Conservation (phyloP, 257 asterid species). For the Coffea eugenioides region DNA sequence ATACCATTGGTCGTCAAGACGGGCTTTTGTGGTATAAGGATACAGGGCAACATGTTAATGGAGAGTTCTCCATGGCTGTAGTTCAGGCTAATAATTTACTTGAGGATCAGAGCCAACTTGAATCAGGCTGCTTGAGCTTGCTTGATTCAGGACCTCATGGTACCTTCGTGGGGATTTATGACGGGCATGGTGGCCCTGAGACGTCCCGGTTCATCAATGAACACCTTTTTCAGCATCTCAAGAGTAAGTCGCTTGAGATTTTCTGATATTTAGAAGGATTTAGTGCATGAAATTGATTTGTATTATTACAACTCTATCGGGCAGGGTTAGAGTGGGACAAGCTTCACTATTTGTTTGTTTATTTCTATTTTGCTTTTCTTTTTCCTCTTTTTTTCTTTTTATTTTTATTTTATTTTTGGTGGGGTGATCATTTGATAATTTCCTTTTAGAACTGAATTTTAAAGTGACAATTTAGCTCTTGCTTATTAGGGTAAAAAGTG, state of each 20-base stretch:
- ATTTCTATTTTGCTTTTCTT: background rate
- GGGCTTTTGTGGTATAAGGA: slow-evolving; percentile 77
- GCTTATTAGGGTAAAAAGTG: background rate
- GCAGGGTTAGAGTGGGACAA: background rate
- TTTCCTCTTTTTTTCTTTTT: background rate
- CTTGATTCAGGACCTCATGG: slow-evolving; percentile 65
- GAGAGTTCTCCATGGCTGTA: slow-evolving; percentile 81
- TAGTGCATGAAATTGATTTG: background rate
- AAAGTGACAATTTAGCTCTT: background rate
- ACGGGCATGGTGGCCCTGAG: slow-evolving; percentile 84
- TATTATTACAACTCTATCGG: background rate
- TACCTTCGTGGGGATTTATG: slow-evolving; percentile 67
- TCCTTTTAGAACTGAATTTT: background rate
- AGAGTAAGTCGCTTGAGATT: slow-evolving; percentile 43
- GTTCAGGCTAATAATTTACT: slow-evolving; percentile 72
- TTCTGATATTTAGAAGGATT: background rate
- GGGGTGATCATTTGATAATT: background rate
- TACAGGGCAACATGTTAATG: slow-evolving; percentile 60
- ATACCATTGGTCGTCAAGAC: slow-evolving; percentile 57
- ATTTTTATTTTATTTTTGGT: too few relatives aligned
- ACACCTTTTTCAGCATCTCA: slow-evolving; percentile 59
- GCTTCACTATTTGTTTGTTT: background rate
- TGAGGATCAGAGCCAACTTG: slow-evolving; percentile 75
- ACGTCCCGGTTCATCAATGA: slow-evolving; percentile 63
- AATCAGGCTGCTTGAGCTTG: slow-evolving; percentile 59